Conservation (phyloP, 352 stramenopile species). For the Pythium pyrilobum region DNA sequence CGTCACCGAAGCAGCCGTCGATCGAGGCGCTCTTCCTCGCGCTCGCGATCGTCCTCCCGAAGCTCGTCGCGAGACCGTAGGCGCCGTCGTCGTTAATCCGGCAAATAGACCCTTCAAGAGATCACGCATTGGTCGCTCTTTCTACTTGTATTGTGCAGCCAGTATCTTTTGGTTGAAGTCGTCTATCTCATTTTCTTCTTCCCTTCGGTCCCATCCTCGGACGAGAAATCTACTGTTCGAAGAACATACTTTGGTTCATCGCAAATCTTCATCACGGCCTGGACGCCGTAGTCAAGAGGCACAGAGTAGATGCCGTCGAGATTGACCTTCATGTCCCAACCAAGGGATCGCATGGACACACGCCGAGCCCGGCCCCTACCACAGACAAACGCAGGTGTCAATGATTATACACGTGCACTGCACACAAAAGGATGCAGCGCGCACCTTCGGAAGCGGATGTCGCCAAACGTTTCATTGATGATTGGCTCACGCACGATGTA, state of each 20-base stretch:
- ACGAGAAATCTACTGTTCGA: constrained; percentile 74
- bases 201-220: constrained; percentile 1
- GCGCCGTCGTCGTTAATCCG: not conserved
- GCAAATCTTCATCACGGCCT: constrained; percentile 87
- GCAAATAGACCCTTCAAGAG: not conserved
- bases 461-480: constrained; percentile 87
- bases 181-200: constrained; percentile 16
- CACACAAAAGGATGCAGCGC: not conserved
- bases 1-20: not conserved
- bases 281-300: constrained; percentile 84
- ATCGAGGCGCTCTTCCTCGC: constrained; percentile 25
- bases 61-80: constrained; percentile 13
- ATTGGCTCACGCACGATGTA: constrained; percentile 85
- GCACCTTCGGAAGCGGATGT: constrained; percentile 85
- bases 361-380: constrained; percentile 70
- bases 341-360: constrained; percentile 84
- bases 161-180: not conserved
- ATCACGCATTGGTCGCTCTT: not conserved
- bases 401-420: too few relatives aligned
- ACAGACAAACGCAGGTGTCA: not conserved
- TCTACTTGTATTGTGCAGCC: not conserved
- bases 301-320: constrained; percentile 86
- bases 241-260: constrained; percentile 85
- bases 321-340: constrained; percentile 89
- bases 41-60: constrained; percentile 19